Base-by-base conservation (phyloP, 331 rosid genomes). In the Rosa hybrid region DNA sequence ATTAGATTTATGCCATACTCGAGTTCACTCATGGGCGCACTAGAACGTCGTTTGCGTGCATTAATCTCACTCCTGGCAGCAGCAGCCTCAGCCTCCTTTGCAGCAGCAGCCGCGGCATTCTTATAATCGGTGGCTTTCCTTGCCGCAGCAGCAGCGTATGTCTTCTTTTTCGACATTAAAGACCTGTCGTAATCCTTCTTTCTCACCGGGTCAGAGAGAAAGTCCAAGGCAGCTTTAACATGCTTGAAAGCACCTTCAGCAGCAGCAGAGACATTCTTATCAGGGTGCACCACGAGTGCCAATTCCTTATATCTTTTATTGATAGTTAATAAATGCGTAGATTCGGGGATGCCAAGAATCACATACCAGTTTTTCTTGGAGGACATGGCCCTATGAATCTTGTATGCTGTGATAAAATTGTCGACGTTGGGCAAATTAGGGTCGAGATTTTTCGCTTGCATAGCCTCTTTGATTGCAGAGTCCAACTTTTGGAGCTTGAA, bases 241-340 rank as follows among this genome's bases (percentile, higher is more conserved):
- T 64, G 70, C 70, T 27, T 64, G 44, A 64, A 64, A 30, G 45
- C 70, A 30, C 42, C 45, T 14, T 64, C 70, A 13, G 70, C 70
- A 30, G 70, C 70, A 16, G 44, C 45, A 64, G 45, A 64, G n/a
- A 16, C n/a, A 64, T 30, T 64, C 70, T 64, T 64, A 34, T 64
- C 70, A 13, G 70, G 70, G 10, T 64, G n/a, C 45, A 64, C 42
- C 20, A 16, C 20, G 12, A 64, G 70, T 16, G 44, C 70, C 44
- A 64, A 6, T 16, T 30, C n/a, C 4, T 6, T 16, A 30, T 27
- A 64, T 14, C 18, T 34, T 27, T 16, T 30, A 6, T 14, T 25
- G 70, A 64, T 34, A 44, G 8, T 13, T 64, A 5, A 14, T 2
- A 8, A 30, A 14, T 64, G n/a, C 12, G 17, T 60, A 60, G 39